Conservation (phyloP, 306 rosid species). For the Trifolium subterraneum region DNA sequence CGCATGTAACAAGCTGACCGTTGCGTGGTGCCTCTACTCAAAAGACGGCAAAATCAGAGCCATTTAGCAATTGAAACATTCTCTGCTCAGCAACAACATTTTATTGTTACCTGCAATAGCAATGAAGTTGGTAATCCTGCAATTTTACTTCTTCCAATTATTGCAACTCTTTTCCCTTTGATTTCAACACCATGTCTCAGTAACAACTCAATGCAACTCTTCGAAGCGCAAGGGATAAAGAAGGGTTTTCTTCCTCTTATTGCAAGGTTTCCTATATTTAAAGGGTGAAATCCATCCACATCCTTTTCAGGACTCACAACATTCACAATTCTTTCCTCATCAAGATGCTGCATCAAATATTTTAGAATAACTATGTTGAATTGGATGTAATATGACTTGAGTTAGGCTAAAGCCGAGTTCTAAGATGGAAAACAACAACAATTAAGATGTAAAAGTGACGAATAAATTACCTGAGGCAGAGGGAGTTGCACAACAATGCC, state of each 20-base stretch:
- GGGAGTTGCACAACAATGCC: slow-evolving; percentile 72
- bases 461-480: slow-evolving; percentile 54
- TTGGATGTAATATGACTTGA: too few relatives aligned
- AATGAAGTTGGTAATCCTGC: slow-evolving; percentile 52
- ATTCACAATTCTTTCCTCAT: slow-evolving; percentile 46
- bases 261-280: slow-evolving; percentile 51
- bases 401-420: background rate
- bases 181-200: slow-evolving; percentile 48
- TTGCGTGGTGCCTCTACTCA: slow-evolving; percentile 60
- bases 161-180: slow-evolving; percentile 47
- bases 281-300: slow-evolving; percentile 61
- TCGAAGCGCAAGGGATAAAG: slow-evolving; percentile 54
- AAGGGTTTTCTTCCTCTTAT: slow-evolving; percentile 50
- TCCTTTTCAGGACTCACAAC: slow-evolving; percentile 52
- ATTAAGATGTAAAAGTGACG: background rate
- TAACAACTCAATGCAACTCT: slow-evolving; percentile 50
- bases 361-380: slow-evolving; percentile 21
- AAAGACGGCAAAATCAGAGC: slow-evolving; percentile 43
- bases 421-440: background rate
- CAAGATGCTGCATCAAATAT: slow-evolving; percentile 46
- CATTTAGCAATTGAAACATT: slow-evolving; percentile 28
- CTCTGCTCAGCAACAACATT: slow-evolving; percentile 34
- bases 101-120: slow-evolving; percentile 52
- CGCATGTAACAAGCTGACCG: slow-evolving; percentile 55
- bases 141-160: slow-evolving; percentile 53